phyloP scores from a whole-genome alignment of 352 stramenopile species.

The Globisporangium yorkense region DNA sequence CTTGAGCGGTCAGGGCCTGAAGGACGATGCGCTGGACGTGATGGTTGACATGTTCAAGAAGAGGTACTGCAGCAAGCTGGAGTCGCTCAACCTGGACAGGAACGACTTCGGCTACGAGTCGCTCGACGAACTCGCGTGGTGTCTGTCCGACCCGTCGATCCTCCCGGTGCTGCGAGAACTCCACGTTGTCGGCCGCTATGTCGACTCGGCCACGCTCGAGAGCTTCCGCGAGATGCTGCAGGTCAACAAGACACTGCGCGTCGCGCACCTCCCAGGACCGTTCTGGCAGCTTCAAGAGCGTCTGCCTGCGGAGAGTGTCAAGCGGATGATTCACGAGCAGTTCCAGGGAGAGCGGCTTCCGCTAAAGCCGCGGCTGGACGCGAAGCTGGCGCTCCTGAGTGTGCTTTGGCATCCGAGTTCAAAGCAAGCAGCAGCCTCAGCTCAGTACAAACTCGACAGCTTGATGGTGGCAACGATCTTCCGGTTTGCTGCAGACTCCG shows the following conservation, averaged over 20 bases:
- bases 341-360: constrained; percentile 1
- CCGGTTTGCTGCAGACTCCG: constrained; percentile 1
- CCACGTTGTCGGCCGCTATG: not conserved
- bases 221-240: not conserved
- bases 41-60: not conserved
- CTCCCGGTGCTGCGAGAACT: constrained; percentile 7
- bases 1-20: not conserved
- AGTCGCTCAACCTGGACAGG: constrained; percentile 1
- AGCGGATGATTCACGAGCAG: not conserved
- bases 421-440: not conserved
- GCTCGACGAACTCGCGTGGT: not conserved
- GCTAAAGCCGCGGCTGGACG: not conserved
- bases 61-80: not conserved
- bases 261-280: not conserved
- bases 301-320: not conserved
- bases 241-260: constrained; percentile 9
- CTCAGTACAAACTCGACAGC: not conserved
- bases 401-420: not conserved
- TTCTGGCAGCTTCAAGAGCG: not conserved
- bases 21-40: not conserved
- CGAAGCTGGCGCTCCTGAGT: constrained; percentile 8
- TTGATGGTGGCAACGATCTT: constrained; percentile 9
- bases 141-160: not conserved
- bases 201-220: not conserved
- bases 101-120: not conserved